Evolutionary conservation across 2,329 filamentous ascomycete species (phyloP), one percentile per base, ranked within the genome.

Genomic region (Penicillium sp.): DNA sequence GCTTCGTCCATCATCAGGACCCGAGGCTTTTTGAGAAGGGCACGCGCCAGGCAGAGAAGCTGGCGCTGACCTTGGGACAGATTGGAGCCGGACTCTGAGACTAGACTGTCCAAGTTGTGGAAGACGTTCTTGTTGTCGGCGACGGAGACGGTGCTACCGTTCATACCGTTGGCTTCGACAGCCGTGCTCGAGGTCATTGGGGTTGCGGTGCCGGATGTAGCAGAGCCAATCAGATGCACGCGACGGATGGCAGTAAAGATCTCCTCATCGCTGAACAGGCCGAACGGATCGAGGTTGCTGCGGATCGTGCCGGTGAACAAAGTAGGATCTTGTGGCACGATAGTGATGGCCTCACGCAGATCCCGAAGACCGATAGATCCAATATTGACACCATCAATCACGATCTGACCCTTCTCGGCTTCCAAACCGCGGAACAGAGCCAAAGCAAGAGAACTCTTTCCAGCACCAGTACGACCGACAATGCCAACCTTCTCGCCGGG

Each of bases 1-100:
- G 95, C 95, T 82, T 99, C 95, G 78, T 99, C 95, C 95, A 99
- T 98, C 73, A 99, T 90, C n/a, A 99, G 83, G 1, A 99, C 93
- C 67, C 91, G 93, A 0, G 95, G 93, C 37, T 88, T 87, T 79
- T 96, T 97, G 65, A 99, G 89, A 68, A 99, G 87, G 0, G 95
- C 95, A 59, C 95, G 89, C 0, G 94, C 95, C 10, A 99, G 87
- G 75, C 95, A 99, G 59, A 99, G 83, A 10, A 99, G 89, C 78
- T 99, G 95, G 8, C 95, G 89, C 76, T 99, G 95, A 51, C 95
- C 95, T 78, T 99, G 95, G 0, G 94, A 98, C 12, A 99, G 85
- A 73, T 99, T 99, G 65, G 90, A 90, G 53, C 95, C 95, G 0
- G 93, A 97, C 75, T 98, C 95, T 1, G 91, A 88, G 42, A 99